Evolutionary conservation across 306 rosid genomes (phyloP), one percentile per base, ranked within the genome.

Genomic region (Carpinus viminea): DNA sequence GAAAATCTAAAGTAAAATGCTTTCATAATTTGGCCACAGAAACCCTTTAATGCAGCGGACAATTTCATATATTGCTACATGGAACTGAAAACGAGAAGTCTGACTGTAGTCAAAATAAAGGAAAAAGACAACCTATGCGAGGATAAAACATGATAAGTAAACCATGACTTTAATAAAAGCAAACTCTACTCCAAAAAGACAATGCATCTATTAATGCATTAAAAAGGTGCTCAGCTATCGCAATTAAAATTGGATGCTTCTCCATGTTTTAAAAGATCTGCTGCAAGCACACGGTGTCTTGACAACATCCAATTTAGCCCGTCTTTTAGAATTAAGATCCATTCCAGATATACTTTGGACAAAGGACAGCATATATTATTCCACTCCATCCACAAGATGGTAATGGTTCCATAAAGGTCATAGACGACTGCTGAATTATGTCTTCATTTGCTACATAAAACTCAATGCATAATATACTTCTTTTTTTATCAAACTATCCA

Each of bases 401-500:
- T 16, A 52, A 77, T 31, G 17, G 4, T 53, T 53, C 53, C 24
- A 8, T 21, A 24, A 20, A 46, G 47, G 47, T 43, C 24, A 8
- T 21, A 24, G 28, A 46, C 24, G 28, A 34, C 1, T 21, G 11
- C 62, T 17, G 77, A 70, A 31, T 60, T 26, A 3, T 68, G 72
- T 18, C 43, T n/a, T 41, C 52, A 31, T 18, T 11, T 41, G 50
- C 71, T 38, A 36, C 15, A 10, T 36, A 7, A 17, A 65, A 65
- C 78, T 36, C 12, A 36, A 28, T 70, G 38, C 24, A 73, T 7
- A n/a, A 52, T 28, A 76, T 52, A 75, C 10, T 66, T 21, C 6
- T 64, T 41, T 41, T 17, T 28, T 64, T 64, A 78, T 46, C 70
- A 75, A 85, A 72, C 65, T 9, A n/a, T 28, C 8, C 69, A 57